A percentile compares a stretch with the other conserved stretches of the same genome.
Evolutionary conservation across 805 yeast species (phyloP).

Genomic region (Yamadazyma takamatsuzukensis): DNA sequence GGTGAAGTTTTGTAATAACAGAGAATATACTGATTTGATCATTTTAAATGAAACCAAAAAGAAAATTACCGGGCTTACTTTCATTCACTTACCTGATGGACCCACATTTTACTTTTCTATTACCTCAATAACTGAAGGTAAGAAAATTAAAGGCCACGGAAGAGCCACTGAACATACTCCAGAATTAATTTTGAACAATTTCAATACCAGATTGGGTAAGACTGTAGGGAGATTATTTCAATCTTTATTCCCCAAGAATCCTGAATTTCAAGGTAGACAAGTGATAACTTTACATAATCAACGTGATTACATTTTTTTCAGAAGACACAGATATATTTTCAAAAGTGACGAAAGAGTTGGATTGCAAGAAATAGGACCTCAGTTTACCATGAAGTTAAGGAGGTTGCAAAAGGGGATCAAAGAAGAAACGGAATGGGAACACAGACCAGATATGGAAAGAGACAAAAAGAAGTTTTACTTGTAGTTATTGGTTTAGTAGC

Average conservation of each 20-base stretch:
- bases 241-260: constrained; percentile 85
- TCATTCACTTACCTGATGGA: constrained; percentile 91
- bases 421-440: constrained; percentile 96
- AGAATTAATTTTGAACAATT: constrained; percentile 87
- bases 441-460: constrained; percentile 92
- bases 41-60: constrained; percentile 94
- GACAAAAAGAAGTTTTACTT: constrained; percentile 91
- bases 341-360: constrained; percentile 90
- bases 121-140: constrained; percentile 70
- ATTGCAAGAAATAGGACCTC: constrained; percentile 94
- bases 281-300: constrained; percentile 95
- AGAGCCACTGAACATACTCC: constrained; percentile 88
- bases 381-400: constrained; percentile 84
- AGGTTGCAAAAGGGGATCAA: constrained; percentile 88
- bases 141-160: constrained; percentile 83
- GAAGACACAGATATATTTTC: constrained; percentile 92
- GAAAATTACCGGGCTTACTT: constrained; percentile 84
- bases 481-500: no score
- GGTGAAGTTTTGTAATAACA: constrained; percentile 73
- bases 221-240: constrained; percentile 92
- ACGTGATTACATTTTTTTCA: constrained; percentile 90
- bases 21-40: constrained; percentile 84
- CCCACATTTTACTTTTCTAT: constrained; percentile 92
- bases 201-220: constrained; percentile 87
- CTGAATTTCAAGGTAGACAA: constrained; percentile 93